Conservation (phyloP, 1,139 yeast genomes). For the Zygoascus sp. region DNA sequence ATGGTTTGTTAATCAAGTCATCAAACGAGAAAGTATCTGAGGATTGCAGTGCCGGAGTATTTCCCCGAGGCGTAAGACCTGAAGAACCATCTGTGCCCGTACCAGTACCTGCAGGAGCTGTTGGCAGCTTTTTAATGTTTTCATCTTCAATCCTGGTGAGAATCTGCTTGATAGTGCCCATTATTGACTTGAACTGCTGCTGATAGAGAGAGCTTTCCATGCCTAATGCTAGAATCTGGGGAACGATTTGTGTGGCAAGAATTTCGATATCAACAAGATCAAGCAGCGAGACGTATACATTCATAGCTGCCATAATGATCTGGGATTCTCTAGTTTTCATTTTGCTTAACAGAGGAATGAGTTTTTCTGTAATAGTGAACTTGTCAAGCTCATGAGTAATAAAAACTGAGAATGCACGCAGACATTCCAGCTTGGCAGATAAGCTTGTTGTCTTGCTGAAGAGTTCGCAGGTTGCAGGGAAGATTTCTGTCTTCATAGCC, state of each 20-base stretch:
- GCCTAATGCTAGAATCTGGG: slow-evolving; percentile 46
- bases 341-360: slow-evolving; percentile 67
- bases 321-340: slow-evolving; percentile 75
- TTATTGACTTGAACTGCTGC: slow-evolving; percentile 40
- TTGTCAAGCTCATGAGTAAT: slow-evolving; percentile 63
- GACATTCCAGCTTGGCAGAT: slow-evolving; percentile 67
- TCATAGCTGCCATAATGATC: slow-evolving; percentile 53
- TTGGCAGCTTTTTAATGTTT: slow-evolving; percentile 24
- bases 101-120: slow-evolving; percentile 13
- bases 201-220: slow-evolving; percentile 44
- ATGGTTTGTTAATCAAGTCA: slow-evolving; percentile 6
- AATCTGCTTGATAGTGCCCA: slow-evolving; percentile 23
- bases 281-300: slow-evolving; percentile 44
- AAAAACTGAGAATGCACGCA: slow-evolving; percentile 58
- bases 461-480: slow-evolving; percentile 66
- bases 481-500: slow-evolving; percentile 63
- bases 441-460: slow-evolving; percentile 81
- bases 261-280: slow-evolving; percentile 40
- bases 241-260: slow-evolving; percentile 46
- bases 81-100: not conserved
- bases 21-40: slow-evolving; percentile 5
- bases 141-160: slow-evolving; percentile 28
- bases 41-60: not conserved
- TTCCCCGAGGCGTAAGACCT: not conserved
- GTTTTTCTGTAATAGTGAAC: slow-evolving; percentile 65